Conservation (phyloP, 2,329 filamentous ascomycete species). For the Cytospora schulzeri region DNA sequence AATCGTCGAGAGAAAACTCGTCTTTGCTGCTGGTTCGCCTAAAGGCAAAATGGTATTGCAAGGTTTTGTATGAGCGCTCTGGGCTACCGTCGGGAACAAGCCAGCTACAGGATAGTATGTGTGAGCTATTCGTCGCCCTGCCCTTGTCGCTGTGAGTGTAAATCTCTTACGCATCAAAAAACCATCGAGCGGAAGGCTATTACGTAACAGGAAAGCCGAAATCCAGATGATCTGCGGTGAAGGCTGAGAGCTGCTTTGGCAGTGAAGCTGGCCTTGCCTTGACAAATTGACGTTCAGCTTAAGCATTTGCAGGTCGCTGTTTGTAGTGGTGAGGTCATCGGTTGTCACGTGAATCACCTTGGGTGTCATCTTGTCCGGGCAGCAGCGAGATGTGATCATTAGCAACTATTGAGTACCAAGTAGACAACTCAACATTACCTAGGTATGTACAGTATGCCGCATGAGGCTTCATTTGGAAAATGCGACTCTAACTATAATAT, state of each 20-base stretch:
- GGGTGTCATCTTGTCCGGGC: not conserved
- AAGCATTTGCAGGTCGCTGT: not conserved
- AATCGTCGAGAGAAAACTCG: not conserved
- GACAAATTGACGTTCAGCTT: not conserved
- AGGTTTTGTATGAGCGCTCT: not conserved
- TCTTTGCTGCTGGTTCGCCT: not conserved
- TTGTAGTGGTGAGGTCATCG: not conserved
- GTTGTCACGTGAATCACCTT: not conserved
- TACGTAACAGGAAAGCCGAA: not conserved
- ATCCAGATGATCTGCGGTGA: not conserved
- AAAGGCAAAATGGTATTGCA: not conserved
- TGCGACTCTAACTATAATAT: too few species aligned
- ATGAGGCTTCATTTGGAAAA: too few species aligned
- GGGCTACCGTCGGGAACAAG: not conserved
- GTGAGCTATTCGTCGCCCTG: not conserved
- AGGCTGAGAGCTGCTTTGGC: not conserved
- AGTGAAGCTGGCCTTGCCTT: not conserved
- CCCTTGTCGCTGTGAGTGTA: not conserved
- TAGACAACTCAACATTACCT: too few species aligned
- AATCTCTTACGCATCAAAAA: not conserved
- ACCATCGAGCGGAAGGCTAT: not conserved
- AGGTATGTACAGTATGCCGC: too few species aligned
- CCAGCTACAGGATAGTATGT: not conserved
- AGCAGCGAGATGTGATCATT: not conserved
- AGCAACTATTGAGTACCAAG: too few species aligned